Evolutionary conservation across 257 asterid genomes (phyloP).

Genomic region (Ligustrum vulgare): DNA sequence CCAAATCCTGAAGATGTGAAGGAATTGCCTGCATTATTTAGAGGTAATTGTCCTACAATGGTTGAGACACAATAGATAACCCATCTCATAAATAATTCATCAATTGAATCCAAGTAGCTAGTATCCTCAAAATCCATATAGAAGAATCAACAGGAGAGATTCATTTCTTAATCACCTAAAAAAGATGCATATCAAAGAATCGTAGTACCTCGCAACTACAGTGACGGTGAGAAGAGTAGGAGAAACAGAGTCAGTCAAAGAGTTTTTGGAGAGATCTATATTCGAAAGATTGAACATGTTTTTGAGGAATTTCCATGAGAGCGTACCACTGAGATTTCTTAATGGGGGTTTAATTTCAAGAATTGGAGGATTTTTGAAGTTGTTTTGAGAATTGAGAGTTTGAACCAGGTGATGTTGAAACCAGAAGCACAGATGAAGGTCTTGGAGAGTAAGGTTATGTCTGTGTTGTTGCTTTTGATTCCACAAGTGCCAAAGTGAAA

Average conservation of each 20-base stretch:
- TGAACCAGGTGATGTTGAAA: conserved; percentile 64
- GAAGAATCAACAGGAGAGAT: no score
- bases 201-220: no score
- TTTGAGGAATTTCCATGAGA: conserved; percentile 68
- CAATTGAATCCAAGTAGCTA: no score
- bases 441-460: conserved; percentile 40
- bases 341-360: conserved; percentile 51
- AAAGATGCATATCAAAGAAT: no score
- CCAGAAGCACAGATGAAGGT: conserved; percentile 76
- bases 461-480: conserved; percentile 44
- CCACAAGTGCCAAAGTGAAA: conserved; percentile 32
- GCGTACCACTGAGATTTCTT: conserved; percentile 59
- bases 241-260: conserved; percentile 62
- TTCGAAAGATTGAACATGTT: conserved; percentile 57
- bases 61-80: no score
- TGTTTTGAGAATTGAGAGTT: conserved; percentile 10
- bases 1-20: no score
- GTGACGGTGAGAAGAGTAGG: conserved; percentile 9
- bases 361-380: conserved; percentile 46
- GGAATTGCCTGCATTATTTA: no score
- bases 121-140: no score
- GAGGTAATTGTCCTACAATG: no score
- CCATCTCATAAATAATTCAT: no score
- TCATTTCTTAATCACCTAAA: no score
- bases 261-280: conserved; percentile 76